Conservation (phyloP, 2,329 filamentous ascomycete genomes). For the Beauveria scarabaeidicola region DNA sequence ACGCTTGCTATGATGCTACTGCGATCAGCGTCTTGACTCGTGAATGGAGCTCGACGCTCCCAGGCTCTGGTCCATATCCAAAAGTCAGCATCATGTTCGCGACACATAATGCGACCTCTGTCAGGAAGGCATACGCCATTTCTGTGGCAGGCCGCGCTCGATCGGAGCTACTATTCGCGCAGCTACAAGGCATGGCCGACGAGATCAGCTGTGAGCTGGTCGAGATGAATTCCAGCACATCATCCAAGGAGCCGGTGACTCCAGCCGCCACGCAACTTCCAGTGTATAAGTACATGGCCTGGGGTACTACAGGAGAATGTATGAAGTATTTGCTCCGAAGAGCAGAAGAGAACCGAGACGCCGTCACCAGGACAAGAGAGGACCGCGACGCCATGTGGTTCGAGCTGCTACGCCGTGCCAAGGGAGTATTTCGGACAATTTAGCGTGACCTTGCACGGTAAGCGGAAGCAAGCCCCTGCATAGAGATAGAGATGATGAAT, state of each 20-base stretch:
- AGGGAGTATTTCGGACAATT: slow-evolving; percentile 23
- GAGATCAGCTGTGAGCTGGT: slow-evolving; percentile 66
- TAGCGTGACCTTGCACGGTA: too few relatives aligned
- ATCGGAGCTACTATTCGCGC: slow-evolving; percentile 41
- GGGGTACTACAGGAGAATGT: slow-evolving; percentile 68
- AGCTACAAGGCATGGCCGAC: slow-evolving; percentile 93
- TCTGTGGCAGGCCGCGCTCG: slow-evolving; percentile 35
- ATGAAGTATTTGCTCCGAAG: slow-evolving; percentile 68
- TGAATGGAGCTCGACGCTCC: slow-evolving; percentile 29
- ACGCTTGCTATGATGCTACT: slow-evolving; percentile 63
- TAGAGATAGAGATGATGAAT: too few relatives aligned
- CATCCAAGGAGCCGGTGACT: background rate
- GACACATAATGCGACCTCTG: slow-evolving; percentile 70
- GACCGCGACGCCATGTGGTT: slow-evolving; percentile 54
- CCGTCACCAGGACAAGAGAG: slow-evolving; percentile 52
- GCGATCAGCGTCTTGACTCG: slow-evolving; percentile 58
- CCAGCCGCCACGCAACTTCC: slow-evolving; percentile 33
- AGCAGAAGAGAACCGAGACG: slow-evolving; percentile 63
- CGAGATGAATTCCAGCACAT: slow-evolving; percentile 23
- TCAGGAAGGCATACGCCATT: slow-evolving; percentile 47
- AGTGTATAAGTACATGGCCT: slow-evolving; percentile 66
- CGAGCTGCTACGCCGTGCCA: slow-evolving; percentile 51
- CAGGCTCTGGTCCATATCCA: slow-evolving; percentile 40
- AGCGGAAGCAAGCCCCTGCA: too few relatives aligned
- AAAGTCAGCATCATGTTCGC: slow-evolving; percentile 61